Percentiles rank a stretch among this genome's conserved stretches.
These are phyloP conservation scores for Austroboletus novae-zelandiae DNA, from an alignment of 1,284 basidiomycete species.

Conservation along the genomic window DNA sequence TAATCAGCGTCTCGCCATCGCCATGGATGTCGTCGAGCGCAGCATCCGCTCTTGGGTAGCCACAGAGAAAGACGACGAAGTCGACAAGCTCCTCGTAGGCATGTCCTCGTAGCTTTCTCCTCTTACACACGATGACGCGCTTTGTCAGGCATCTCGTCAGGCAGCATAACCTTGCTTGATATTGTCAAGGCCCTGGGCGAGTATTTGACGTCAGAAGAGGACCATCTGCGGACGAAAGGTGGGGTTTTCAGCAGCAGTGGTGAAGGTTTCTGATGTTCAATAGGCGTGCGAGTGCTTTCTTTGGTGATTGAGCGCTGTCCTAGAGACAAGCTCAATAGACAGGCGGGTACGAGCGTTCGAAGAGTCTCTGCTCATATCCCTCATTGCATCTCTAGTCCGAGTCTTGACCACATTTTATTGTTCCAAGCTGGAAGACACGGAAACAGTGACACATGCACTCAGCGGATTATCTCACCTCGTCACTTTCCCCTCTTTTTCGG, in stretches of 20 bases:
- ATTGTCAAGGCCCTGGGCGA: slow-evolving; percentile 88
- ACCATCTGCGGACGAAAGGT: slow-evolving; percentile 79
- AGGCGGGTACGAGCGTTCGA: slow-evolving; percentile 61
- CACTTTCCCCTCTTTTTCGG: slow-evolving; percentile 63
- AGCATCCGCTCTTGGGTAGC: slow-evolving; percentile 75
- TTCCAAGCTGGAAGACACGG: slow-evolving; percentile 83
- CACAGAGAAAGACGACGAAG: slow-evolving; percentile 56
- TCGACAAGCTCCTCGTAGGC: slow-evolving; percentile 62
- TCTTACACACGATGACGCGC: slow-evolving; percentile 8
- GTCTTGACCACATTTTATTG: slow-evolving; percentile 84
- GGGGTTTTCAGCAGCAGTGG: background rate
- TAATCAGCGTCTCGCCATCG: slow-evolving; percentile 10
- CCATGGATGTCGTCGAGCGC: slow-evolving; percentile 46
- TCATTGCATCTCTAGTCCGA: slow-evolving; percentile 50
- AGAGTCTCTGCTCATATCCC: background rate
- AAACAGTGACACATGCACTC: slow-evolving; percentile 76
- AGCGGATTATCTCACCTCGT: slow-evolving; percentile 72
- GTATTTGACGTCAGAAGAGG: slow-evolving; percentile 86
- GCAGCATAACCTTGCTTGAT: slow-evolving; percentile 64
- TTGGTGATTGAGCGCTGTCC: slow-evolving; percentile 62
- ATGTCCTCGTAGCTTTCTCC: slow-evolving; percentile 18
- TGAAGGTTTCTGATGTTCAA: slow-evolving; percentile 16
- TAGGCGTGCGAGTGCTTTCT: slow-evolving; percentile 78
- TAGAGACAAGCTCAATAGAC: slow-evolving; percentile 68
- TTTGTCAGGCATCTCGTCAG: slow-evolving; percentile 61